phyloP scores from a whole-genome alignment of 176 grass and related monocot species.

The Bromus sterilis region DNA sequence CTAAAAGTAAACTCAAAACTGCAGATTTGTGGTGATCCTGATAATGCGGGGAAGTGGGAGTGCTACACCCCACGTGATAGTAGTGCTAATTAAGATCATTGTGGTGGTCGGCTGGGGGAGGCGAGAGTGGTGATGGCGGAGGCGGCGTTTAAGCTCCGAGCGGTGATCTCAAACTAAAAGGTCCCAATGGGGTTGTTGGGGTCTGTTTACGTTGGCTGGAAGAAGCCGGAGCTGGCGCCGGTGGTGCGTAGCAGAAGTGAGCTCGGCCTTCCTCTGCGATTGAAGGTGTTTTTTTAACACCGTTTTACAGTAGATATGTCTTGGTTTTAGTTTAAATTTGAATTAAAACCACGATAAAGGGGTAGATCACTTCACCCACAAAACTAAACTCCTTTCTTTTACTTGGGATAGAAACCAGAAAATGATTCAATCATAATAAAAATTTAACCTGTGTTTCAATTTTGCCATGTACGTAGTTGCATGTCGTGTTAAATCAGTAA shows the following conservation, averaged over 20 bases:
- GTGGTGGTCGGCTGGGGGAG: background rate
- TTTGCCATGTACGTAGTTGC: too few species aligned
- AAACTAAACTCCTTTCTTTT: too few species aligned
- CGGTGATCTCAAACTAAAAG: constrained; percentile 7
- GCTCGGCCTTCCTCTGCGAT: background rate
- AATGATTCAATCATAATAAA: too few species aligned
- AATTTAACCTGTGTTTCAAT: too few species aligned
- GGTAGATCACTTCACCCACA: too few species aligned
- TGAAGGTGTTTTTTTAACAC: too few species aligned
- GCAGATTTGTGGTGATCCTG: background rate
- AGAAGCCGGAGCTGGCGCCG: background rate
- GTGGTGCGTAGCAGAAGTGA: background rate
- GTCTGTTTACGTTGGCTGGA: background rate
- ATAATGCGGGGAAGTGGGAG: background rate
- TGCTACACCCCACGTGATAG: background rate
- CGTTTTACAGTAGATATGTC: too few species aligned
- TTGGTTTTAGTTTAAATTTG: too few species aligned
- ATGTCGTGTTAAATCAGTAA: too few species aligned
- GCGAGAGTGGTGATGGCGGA: background rate
- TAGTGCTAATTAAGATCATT: background rate
- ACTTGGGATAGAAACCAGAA: too few species aligned
- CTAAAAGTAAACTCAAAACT: background rate
- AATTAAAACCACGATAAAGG: too few species aligned
- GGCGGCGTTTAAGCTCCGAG: background rate
- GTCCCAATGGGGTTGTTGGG: background rate